phyloP scores from a whole-genome alignment of 176 grass and related monocot genomes.

The Hordeum marinum region DNA sequence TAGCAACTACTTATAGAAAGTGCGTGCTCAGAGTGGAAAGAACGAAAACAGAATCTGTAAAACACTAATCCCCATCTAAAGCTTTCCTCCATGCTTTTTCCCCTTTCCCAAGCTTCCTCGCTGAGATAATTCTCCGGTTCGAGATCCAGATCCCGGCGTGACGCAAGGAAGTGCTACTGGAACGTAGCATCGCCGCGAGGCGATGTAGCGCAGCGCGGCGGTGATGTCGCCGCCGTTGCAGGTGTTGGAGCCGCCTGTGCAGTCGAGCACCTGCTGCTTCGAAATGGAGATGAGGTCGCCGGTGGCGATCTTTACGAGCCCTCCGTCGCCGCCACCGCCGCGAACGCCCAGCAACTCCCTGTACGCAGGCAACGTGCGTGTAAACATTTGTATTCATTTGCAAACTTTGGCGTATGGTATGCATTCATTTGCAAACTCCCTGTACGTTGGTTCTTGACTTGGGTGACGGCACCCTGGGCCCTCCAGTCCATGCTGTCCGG shows the following conservation, averaged over 20 bases:
- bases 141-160: no score
- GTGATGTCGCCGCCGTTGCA: constrained; percentile 30
- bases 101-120: no score
- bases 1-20: no score
- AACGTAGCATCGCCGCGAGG: no score
- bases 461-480: constrained; percentile 34
- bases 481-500: constrained; percentile 36
- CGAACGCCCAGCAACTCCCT: constrained; percentile 53
- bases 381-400: background rate
- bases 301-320: constrained; percentile 25
- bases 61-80: no score
- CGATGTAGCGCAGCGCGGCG: constrained; percentile 29
- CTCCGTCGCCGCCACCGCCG: constrained; percentile 40
- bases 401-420: background rate
- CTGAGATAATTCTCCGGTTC: no score
- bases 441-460: constrained; percentile 49
- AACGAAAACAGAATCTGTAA: no score
- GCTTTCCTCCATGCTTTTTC: no score
- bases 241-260: background rate
- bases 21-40: no score
- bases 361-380: background rate
- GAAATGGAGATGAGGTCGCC: constrained; percentile 38
- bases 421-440: no score
- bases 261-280: constrained; percentile 40
- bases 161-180: no score